Percentiles rank a stretch among this genome's conserved stretches.
Conservation (phyloP, 805 yeast genomes). For the Candida railenensis region DNA sequence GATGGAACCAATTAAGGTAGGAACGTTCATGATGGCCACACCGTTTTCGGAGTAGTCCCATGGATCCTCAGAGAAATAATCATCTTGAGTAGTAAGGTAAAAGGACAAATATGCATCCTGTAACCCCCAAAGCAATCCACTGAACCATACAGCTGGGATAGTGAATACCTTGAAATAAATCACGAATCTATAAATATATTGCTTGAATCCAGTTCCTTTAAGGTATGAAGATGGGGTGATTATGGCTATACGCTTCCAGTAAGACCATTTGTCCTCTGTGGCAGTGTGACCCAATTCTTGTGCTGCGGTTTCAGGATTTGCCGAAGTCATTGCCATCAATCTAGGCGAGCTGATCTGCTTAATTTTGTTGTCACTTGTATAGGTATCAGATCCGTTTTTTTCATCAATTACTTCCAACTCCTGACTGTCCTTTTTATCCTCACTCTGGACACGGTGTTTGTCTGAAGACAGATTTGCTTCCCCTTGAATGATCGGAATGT, state of each 20-base stretch:
- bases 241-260: slow-evolving; percentile 45
- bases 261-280: slow-evolving; percentile 30
- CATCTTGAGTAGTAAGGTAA: slow-evolving; percentile 72
- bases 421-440: no score
- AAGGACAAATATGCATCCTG: slow-evolving; percentile 77
- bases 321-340: slow-evolving; percentile 6
- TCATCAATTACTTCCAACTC: no score
- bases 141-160: slow-evolving; percentile 63
- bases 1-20: slow-evolving; percentile 41
- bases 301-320: slow-evolving; percentile 5
- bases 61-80: slow-evolving; percentile 62
- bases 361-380: no score
- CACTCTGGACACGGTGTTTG: no score
- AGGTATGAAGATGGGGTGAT: slow-evolving; percentile 60
- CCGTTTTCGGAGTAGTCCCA: slow-evolving; percentile 66
- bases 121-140: slow-evolving; percentile 77
- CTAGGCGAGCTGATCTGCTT: background rate
- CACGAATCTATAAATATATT: slow-evolving; percentile 54
- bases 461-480: no score
- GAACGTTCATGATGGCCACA: slow-evolving; percentile 50
- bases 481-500: slow-evolving; percentile 19
- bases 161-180: slow-evolving; percentile 55
- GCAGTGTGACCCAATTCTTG: slow-evolving; percentile 29
- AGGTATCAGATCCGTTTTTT: no score
- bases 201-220: slow-evolving; percentile 64